phyloP scores from a whole-genome alignment of 1,284 basidiomycete species.

The Ceratobasidium sp. region DNA sequence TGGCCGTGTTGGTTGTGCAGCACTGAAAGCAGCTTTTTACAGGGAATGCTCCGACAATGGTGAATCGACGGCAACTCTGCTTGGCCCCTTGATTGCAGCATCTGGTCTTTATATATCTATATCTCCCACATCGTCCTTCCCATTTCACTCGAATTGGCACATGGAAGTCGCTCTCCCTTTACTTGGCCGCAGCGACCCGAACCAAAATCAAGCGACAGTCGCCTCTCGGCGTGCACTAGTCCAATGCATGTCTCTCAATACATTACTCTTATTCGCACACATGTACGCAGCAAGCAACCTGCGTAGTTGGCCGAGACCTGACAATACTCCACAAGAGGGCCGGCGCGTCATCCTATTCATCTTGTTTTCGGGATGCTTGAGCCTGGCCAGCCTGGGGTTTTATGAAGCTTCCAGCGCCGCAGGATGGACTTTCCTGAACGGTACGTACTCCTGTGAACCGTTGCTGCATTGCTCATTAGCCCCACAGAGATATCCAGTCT shows the following conservation, averaged over 20 bases:
- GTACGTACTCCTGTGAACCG: conserved; percentile 52
- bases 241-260: conserved; percentile 53
- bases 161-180: conserved; percentile 64
- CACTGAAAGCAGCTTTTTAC: conserved; percentile 32
- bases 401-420: conserved; percentile 58
- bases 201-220: conserved; percentile 66
- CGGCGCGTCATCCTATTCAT: conserved; percentile 57
- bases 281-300: conserved; percentile 30
- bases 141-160: conserved; percentile 63
- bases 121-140: conserved; percentile 45
- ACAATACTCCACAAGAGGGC: conserved; percentile 25
- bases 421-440: conserved; percentile 68
- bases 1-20: background rate
- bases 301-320: conserved; percentile 27
- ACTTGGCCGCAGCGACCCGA: conserved; percentile 55
- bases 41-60: conserved; percentile 86
- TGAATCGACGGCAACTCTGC: conserved; percentile 76
- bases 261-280: conserved; percentile 24
- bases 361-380: conserved; percentile 64
- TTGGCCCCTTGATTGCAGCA: conserved; percentile 76
- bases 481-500: conserved; percentile 73
- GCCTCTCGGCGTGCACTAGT: conserved; percentile 76
- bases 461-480: background rate
- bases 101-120: conserved; percentile 59
- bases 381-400: conserved; percentile 58